Percentiles rank a stretch among this genome's conserved stretches.
phyloP scores from a whole-genome alignment of 108 stramenopile species.

The Aurantiochytrium sp. region DNA sequence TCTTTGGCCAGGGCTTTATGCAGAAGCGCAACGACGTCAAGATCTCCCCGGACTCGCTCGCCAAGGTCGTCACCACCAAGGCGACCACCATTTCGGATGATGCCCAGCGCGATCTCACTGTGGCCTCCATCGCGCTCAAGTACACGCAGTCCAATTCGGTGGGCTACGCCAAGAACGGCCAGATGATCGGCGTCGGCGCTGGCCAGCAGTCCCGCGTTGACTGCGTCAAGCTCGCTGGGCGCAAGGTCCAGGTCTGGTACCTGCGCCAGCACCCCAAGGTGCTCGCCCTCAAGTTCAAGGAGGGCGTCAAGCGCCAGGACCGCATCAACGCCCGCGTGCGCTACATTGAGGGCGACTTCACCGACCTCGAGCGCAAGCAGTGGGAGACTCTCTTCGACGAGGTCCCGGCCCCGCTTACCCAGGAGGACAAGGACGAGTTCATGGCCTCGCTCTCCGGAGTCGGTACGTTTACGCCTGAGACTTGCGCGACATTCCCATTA shows the following conservation, averaged over 20 bases:
- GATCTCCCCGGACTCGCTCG: slow-evolving; percentile 72
- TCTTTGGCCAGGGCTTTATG: slow-evolving; percentile 89
- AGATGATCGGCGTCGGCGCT: slow-evolving; percentile 99
- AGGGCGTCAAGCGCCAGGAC: slow-evolving; percentile 89
- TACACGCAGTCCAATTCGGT: slow-evolving; percentile 97
- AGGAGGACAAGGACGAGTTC: slow-evolving; percentile 80
- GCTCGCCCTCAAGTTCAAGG: slow-evolving; percentile 81
- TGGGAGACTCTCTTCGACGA: slow-evolving; percentile 81
- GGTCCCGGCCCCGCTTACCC: slow-evolving; percentile 78
- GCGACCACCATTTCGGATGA: slow-evolving; percentile 65
- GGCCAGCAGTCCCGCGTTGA: slow-evolving; percentile 99
- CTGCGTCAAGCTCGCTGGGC: slow-evolving; percentile 96
- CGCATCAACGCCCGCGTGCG: slow-evolving; percentile 96
- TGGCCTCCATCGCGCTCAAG: slow-evolving; percentile 93
- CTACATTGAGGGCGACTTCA: slow-evolving; percentile 97
- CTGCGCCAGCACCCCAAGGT: slow-evolving; percentile 97
- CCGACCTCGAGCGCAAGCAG: slow-evolving; percentile 74
- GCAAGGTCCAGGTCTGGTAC: slow-evolving; percentile 92
- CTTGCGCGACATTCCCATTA: no score
- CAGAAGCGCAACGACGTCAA: slow-evolving; percentile 89
- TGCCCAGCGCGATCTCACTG: slow-evolving; percentile 91
- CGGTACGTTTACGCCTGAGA: slow-evolving; percentile 18
- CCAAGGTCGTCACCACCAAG: slow-evolving; percentile 48
- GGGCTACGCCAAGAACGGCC: slow-evolving; percentile 90
- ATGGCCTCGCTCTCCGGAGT: slow-evolving; percentile 70